Percentiles rank a stretch among this genome's conserved stretches.
These are phyloP conservation scores for Pichia sp. DNA, from an alignment of 1,139 yeast genomes.

Conservation along the genomic window DNA sequence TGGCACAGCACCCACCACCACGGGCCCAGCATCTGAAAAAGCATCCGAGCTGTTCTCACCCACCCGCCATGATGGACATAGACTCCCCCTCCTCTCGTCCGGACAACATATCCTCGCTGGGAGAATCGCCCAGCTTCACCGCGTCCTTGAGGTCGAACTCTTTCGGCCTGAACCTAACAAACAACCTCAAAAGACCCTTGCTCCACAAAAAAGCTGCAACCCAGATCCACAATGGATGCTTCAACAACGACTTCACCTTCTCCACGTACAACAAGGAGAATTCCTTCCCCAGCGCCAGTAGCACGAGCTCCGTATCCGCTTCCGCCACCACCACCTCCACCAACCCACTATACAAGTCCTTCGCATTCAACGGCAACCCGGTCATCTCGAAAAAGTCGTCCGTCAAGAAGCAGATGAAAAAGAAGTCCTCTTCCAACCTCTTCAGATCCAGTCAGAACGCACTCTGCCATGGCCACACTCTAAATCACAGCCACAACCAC, in stretches of 20 bases:
- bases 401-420: slow-evolving; percentile 14
- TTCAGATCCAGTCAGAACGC: slow-evolving; percentile 5
- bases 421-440: slow-evolving; percentile 13
- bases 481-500: slow-evolving; percentile 6
- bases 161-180: slow-evolving; percentile 2
- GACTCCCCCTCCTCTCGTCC: slow-evolving; percentile 6
- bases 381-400: slow-evolving; percentile 14
- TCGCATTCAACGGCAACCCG: slow-evolving; percentile 12
- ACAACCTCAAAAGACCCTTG: slow-evolving; percentile 10
- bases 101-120: background rate
- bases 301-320: no score
- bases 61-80: slow-evolving; percentile 6
- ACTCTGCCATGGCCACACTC: slow-evolving; percentile 1
- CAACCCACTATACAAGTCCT: slow-evolving; percentile 12
- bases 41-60: background rate
- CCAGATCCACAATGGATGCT: background rate
- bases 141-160: slow-evolving; percentile 8
- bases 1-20: background rate
- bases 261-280: slow-evolving; percentile 12
- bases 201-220: background rate
- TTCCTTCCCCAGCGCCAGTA: background rate
- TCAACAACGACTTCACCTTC: slow-evolving; percentile 2
- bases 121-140: slow-evolving; percentile 10
- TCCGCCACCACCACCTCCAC: background rate
- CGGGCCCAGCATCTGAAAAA: no score